Base-by-base conservation (phyloP, 1,284 basidiomycete species). In the Volvariella volvacea region DNA sequence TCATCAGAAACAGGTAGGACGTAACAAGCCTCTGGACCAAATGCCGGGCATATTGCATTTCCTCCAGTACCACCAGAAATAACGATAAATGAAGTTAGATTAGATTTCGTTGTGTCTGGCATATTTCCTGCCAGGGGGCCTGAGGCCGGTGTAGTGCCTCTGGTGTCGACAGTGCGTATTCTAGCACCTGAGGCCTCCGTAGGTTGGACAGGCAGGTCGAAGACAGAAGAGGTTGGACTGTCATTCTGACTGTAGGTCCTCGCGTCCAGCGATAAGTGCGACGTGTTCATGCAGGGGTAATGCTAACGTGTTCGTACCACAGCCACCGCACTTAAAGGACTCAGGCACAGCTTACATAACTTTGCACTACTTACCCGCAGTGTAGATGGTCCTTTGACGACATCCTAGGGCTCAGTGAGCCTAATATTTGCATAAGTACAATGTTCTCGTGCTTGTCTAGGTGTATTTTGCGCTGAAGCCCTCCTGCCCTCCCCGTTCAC, bases 1-100 rank as follows among this genome's bases (percentile, higher is more conserved):
- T 92, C 88, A 58, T 92, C 89, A 4, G 88, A 92, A 37, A 92
- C 86, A 22, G 88, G 88, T 17, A 90, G 68, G 17, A 87, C 79
- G 51, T 88, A 88, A 59, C 76, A 83, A 9, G 84, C 80, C 48
- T 73, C 68, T 15, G 14, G 34, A 4, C 34, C 34, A 54, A 90
- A 90, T 2, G 86, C 85, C 31, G 82, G 66, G 55, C 84, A 88
- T 51, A 90, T 84, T 15, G 83, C 74, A 55, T 90, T 90, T 46
- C 86, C 85, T 22, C 88, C 87, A 22, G 87, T 88, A n/a, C 87
- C 87, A 1, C 87, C 87, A 37, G 86, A 89, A 44, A 90, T 74
- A 36, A 90, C 74, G 3, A 88, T 60, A 57, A 73, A 82, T 2
- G 77, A 74, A 54, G n/a, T 4, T 6, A 16, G n/a, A 20, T 37